Conservation (phyloP, 768 basidiomycete species). For the Polyporus arcularius region DNA sequence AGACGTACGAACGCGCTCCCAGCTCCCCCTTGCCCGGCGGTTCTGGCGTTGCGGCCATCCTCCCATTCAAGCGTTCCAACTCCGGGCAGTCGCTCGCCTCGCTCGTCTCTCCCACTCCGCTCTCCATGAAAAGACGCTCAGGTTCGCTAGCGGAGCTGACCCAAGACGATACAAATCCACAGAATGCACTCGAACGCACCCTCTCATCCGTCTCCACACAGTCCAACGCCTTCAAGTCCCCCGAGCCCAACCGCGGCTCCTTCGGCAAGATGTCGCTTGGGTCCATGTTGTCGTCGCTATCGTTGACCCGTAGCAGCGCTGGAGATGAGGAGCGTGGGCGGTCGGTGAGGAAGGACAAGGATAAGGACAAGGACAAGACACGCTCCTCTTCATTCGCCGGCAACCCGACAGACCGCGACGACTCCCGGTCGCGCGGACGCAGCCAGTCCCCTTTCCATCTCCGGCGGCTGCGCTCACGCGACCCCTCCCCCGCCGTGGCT, state of each 20-base stretch:
- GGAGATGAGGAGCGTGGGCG: constrained; percentile 50
- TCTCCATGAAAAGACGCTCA: constrained; percentile 30
- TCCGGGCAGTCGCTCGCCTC: constrained; percentile 29
- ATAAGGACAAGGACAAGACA: constrained; percentile 30
- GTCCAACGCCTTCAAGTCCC: constrained; percentile 16
- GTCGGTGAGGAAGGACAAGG: constrained; percentile 41
- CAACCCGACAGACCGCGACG: constrained; percentile 38
- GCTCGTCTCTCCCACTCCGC: constrained; percentile 29
- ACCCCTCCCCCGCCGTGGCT: constrained; percentile 50
- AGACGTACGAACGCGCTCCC: constrained; percentile 28
- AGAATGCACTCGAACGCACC: constrained; percentile 56
- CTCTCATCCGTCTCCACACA: constrained; percentile 32
- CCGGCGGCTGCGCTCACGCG: constrained; percentile 61
- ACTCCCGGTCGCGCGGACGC: constrained; percentile 56
- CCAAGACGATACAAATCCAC: constrained; percentile 45
- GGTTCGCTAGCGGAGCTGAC: constrained; percentile 34
- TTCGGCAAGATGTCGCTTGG: constrained; percentile 68
- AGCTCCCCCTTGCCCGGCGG: constrained; percentile 18
- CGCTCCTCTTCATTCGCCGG: constrained; percentile 42
- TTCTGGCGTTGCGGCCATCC: constrained; percentile 8
- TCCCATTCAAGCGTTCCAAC: constrained; percentile 28
- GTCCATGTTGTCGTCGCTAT: constrained; percentile 66
- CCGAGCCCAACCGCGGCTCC: constrained; percentile 41
- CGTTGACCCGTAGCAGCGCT: constrained; percentile 53
- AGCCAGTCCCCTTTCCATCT: constrained; percentile 82